Percentiles rank a stretch among this genome's conserved stretches.
Evolutionary conservation across 495 filamentous ascomycete species (phyloP).

Genomic region (Chaetomium tenue): DNA sequence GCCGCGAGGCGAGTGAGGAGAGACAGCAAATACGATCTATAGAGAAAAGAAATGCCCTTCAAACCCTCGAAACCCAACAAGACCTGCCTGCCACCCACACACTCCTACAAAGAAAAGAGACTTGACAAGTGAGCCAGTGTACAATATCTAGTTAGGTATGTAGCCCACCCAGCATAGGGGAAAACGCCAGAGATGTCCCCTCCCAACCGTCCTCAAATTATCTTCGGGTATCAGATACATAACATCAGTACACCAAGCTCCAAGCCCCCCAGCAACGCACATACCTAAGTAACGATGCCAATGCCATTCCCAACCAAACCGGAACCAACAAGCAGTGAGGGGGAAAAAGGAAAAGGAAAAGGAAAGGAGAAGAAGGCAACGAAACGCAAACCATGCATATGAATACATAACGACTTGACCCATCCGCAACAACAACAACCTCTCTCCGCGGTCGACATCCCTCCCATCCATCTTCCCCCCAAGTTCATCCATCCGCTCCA

Average conservation of each 20-base stretch:
- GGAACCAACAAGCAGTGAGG: not conserved
- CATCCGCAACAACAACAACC: not conserved
- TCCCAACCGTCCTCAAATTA: conserved; percentile 14
- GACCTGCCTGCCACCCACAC: too few relatives aligned
- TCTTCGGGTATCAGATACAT: conserved; percentile 21
- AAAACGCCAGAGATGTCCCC: conserved; percentile 5
- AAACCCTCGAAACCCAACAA: too few relatives aligned
- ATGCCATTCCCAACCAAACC: conserved; percentile 1
- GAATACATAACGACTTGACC: conserved; percentile 4
- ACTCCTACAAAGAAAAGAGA: not conserved
- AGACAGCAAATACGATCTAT: not conserved
- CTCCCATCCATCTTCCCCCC: not conserved
- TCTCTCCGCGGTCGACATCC: not conserved
- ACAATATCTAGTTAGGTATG: not conserved
- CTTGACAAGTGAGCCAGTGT: not conserved
- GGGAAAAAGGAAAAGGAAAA: not conserved
- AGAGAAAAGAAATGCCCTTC: not conserved
- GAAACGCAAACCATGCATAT: not conserved
- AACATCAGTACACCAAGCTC: conserved; percentile 1
- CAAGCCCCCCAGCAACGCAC: not conserved
- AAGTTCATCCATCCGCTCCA: too few relatives aligned
- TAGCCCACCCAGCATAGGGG: not conserved
- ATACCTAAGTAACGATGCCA: not conserved
- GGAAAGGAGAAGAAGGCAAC: not conserved
- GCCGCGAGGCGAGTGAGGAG: not conserved